Base-by-base conservation (phyloP, 306 rosid species). In the Betula pendula region DNA sequence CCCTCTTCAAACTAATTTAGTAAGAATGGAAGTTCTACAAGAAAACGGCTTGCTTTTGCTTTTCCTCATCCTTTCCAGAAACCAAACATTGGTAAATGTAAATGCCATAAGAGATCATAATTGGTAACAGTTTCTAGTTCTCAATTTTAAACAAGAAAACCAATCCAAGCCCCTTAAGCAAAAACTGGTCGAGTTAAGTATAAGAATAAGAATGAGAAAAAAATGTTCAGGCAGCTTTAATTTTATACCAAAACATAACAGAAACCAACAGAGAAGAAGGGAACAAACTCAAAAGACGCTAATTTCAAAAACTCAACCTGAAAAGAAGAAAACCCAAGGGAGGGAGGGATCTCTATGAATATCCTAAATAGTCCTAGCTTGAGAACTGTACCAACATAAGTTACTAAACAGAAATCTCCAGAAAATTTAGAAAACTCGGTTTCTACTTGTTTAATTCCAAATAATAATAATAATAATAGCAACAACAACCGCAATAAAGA, bases 1-100 rank as follows among this genome's bases (percentile, higher is more conserved):
- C 74, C 79, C 50, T 65, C 73, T 73, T 74, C 53, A 73, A 78
- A 83, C 74, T 71, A 77, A 56, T 69, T 65, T 77, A 75, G 52
- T 59, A 73, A 33, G 70, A 48, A 42, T 40, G 16, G 9, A 4
- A 40, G 40, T 9, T 8, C 17, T 43, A 42, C 27, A 19, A 1
- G 33, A 38, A 79, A 44, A 72, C 53, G 40, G 58, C 38, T 49
- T 47, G 53, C 22, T 42, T 48, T 49, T 27, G 29, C 7, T 17
- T 16, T 71, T 12, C 58, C 73, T 13, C 27, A 49, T 25, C n/a
- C 75, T 24, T 71, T 17, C 22, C 44, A 29, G 20, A 49, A 29
- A 62, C 22, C 9, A 62, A 14, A 6, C 44, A 62, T 62, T 14
- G 42, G 40, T 33, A 17, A 62, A 62, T 62, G 20, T 16, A 62